Percentiles rank a stretch among this genome's conserved stretches.
Conservation (phyloP, 1,284 basidiomycete species). For the Ganoderma sinense region DNA sequence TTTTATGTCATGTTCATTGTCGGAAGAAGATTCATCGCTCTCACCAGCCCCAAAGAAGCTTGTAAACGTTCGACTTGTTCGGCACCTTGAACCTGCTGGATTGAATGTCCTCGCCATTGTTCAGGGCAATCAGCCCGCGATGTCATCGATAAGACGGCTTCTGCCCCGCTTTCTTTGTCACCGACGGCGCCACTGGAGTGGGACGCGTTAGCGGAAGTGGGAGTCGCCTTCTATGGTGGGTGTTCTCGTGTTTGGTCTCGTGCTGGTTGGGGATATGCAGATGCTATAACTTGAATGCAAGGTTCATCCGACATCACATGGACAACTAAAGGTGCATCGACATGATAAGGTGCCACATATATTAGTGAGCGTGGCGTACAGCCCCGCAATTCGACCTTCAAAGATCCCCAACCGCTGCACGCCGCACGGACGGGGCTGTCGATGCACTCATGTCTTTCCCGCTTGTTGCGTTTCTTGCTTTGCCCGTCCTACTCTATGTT, state of each 20-base stretch:
- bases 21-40: not conserved
- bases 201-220: not conserved
- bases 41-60: not conserved
- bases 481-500: not conserved
- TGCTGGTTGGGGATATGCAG: not conserved
- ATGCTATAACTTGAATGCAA: too few relatives aligned
- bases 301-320: not conserved
- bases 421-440: not conserved
- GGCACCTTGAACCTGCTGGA: not conserved
- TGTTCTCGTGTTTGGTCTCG: not conserved
- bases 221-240: not conserved
- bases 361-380: not conserved
- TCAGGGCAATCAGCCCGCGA: not conserved
- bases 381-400: not conserved
- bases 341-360: not conserved
- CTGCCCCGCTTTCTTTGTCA: not conserved
- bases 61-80: not conserved
- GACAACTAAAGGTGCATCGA: not conserved
- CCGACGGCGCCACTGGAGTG: not conserved
- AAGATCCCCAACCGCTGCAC: not conserved
- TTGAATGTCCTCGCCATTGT: not conserved
- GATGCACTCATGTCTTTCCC: not conserved
- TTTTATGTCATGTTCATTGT: not conserved
- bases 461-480: not conserved
- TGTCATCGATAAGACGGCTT: not conserved